Evolutionary conservation across 345 rosid genomes (phyloP), one percentile per base, ranked within the genome.

Genomic region (Adansonia digitata): DNA sequence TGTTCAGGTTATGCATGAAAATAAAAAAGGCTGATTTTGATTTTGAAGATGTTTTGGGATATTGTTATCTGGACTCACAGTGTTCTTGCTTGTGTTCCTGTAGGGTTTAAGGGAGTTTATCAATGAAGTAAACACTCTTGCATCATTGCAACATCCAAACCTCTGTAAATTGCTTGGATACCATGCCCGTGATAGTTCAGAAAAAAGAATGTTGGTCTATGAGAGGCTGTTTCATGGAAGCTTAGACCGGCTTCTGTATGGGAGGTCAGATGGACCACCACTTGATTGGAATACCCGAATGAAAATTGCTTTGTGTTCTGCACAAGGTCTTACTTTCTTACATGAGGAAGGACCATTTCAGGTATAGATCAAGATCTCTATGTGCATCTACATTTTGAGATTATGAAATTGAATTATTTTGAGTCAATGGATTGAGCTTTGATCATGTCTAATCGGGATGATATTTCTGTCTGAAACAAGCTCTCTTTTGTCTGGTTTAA

Each of bases 301-400:
- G 89, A 95, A 93, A 84, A 90, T 93, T 37, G 94, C 97, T 61
- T 74, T 91, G 40, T 89, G 92, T 77, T 94, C 98, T 72, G 96
- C 98, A 29, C 97, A 87, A 71, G 99, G 97, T 63, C 88, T 95
- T 57, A 77, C 96, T 42, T 95, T 91, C 86, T 89, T 95, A 84
- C 99, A 95, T 37, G 99, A 95, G 80, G 99, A 95, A 82, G 99
- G 99, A 24, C 99, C 99, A 29, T 93, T 95, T 83, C 99, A 91
- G 98, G 99, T 56, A 56, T 91, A 82, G 49, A 48, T 24, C 18
- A 56, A 53, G 18, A 56, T 31, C 51, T 15, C 3, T 60, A 59
- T 26, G 43, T 43, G n/a, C 59, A 55, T 49, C 7, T 48, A 31
- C 27, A n/a, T 74, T 71, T 75, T 20, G 24, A 34, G 18, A 43